These are phyloP conservation scores for Fusarium coffeatum DNA, from an alignment of 2,329 filamentous ascomycete species.

Conservation along the genomic window DNA sequence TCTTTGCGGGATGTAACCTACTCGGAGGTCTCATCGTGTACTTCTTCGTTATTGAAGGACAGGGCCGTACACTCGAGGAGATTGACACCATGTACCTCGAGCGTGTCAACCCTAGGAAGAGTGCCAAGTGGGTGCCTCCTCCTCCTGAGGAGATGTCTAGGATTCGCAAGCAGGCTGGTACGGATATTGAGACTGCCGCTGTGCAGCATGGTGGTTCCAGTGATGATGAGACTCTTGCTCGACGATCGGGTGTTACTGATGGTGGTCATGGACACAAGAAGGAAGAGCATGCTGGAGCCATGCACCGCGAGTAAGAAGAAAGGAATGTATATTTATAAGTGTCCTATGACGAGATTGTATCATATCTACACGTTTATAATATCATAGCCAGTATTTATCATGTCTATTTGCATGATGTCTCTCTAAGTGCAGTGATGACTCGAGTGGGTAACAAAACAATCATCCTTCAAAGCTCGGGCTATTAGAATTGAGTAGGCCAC, in stretches of 20 bases:
- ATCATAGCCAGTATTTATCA: not conserved
- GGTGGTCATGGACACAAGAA: slow-evolving; percentile 16
- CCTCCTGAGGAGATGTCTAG: slow-evolving; percentile 57
- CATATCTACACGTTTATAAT: not conserved
- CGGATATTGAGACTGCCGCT: slow-evolving; percentile 49
- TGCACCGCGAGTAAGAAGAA: slow-evolving; percentile 23
- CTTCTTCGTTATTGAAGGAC: slow-evolving; percentile 81
- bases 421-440: rapidly evolving
- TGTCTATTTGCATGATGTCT: not conserved
- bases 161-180: slow-evolving; percentile 57
- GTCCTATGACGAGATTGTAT: slow-evolving; percentile 2
- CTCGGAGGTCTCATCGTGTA: slow-evolving; percentile 74
- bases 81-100: slow-evolving; percentile 83
- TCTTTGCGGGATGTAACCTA: slow-evolving; percentile 79
- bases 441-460: not conserved
- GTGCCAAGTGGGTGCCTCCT: slow-evolving; percentile 63
- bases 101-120: slow-evolving; percentile 72
- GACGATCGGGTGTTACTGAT: slow-evolving; percentile 17
- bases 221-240: slow-evolving; percentile 36
- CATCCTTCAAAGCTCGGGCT: not conserved
- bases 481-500: not conserved
- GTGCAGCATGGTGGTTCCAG: not conserved
- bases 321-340: not conserved
- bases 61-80: slow-evolving; percentile 80
- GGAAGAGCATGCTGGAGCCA: slow-evolving; percentile 27